A percentile compares a stretch with the other conserved stretches of the same genome.
Evolutionary conservation across 257 asterid species (phyloP).

Genomic region (Nicotiana tabacum): DNA sequence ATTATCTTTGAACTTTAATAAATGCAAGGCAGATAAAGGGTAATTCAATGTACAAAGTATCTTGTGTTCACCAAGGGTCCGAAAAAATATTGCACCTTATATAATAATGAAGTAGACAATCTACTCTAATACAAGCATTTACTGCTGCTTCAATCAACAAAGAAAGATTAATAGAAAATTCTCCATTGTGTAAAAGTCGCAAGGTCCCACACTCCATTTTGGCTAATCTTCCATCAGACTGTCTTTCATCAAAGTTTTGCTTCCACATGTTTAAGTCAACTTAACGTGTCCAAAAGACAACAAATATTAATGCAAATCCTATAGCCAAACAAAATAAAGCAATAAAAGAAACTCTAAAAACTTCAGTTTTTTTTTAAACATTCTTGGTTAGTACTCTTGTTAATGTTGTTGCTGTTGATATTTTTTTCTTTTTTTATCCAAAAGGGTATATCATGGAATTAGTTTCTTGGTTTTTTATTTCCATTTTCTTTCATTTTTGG

Average conservation of each 20-base stretch:
- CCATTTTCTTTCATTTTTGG: background rate
- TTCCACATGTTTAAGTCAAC: slow-evolving; percentile 4
- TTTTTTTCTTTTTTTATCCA: background rate
- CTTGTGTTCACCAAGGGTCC: too few relatives aligned
- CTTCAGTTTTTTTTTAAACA: background rate
- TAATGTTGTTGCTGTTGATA: background rate
- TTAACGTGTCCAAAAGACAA: background rate
- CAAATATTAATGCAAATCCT: background rate
- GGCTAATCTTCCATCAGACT: slow-evolving; percentile 2
- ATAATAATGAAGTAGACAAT: too few relatives aligned
- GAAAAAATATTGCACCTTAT: too few relatives aligned
- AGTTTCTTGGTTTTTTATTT: too few relatives aligned
- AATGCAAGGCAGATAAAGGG: background rate
- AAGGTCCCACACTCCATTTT: background rate
- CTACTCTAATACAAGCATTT: too few relatives aligned
- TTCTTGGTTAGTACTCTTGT: background rate
- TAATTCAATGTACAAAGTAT: too few relatives aligned
- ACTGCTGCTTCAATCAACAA: too few relatives aligned
- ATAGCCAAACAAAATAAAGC: background rate
- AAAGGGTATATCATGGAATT: too few relatives aligned
- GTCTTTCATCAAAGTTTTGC: slow-evolving; percentile 1
- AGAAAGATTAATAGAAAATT: background rate
- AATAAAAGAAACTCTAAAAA: slow-evolving; percentile 4
- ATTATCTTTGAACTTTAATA: background rate
- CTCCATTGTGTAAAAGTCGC: background rate